phyloP scores from a whole-genome alignment of 768 basidiomycete genomes.

The Leccinum subgranulosum region DNA sequence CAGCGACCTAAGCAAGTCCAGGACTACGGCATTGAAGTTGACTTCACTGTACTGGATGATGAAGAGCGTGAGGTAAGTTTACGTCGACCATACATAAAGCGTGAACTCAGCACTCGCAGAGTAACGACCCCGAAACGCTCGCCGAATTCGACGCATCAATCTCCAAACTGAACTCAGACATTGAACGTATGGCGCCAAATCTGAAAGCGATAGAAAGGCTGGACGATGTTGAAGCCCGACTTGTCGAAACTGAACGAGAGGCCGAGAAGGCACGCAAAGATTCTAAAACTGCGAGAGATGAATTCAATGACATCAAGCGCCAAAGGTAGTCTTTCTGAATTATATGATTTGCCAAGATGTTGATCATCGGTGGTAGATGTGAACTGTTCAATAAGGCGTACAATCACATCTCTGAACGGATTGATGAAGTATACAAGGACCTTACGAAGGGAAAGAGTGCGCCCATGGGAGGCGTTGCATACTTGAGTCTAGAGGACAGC shows the following conservation, averaged over 20 bases:
- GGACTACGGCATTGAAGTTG: slow-evolving; percentile 87
- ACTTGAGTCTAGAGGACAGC: slow-evolving; percentile 91
- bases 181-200: slow-evolving; percentile 93
- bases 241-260: slow-evolving; percentile 87
- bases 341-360: neutral
- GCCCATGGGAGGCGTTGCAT: slow-evolving; percentile 95
- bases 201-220: slow-evolving; percentile 93
- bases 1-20: slow-evolving; percentile 69
- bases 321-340: slow-evolving; percentile 50
- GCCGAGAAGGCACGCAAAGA: slow-evolving; percentile 90
- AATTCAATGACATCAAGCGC: slow-evolving; percentile 85
- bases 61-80: slow-evolving; percentile 64
- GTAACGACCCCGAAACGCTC: slow-evolving; percentile 60
- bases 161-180: slow-evolving; percentile 67
- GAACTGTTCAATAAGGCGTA: slow-evolving; percentile 96
- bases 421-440: slow-evolving; percentile 96
- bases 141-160: slow-evolving; percentile 74
- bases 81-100: neutral
- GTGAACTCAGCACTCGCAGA: slow-evolving; percentile 33
- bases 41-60: slow-evolving; percentile 73
- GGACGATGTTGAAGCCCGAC: slow-evolving; percentile 80
- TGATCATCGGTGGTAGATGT: slow-evolving; percentile 35
- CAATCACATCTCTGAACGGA: slow-evolving; percentile 91
- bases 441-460: slow-evolving; percentile 93
- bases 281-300: slow-evolving; percentile 85